A percentile compares a stretch with the other conserved stretches of the same genome.
Evolutionary conservation across 148 eudicot species (phyloP).

Genomic region (Rhododendron griersonianum): DNA sequence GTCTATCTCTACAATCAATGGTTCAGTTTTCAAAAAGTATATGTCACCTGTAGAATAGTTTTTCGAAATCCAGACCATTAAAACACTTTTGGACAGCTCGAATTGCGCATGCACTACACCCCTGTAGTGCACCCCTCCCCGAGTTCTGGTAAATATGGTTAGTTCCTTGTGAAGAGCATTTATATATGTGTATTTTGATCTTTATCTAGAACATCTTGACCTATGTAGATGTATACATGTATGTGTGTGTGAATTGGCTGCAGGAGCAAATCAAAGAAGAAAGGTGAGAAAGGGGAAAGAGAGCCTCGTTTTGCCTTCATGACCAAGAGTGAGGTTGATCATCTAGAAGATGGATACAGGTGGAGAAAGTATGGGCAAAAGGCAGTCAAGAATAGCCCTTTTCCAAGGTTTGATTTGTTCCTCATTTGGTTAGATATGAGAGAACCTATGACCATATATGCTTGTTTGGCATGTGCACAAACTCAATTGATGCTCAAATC

Average conservation of each 20-base stretch:
- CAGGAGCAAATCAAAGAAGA: constrained; percentile 45
- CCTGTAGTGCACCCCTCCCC: too few species aligned
- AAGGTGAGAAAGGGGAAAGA: constrained; percentile 37
- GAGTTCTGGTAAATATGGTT: not conserved
- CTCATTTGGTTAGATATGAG: not conserved
- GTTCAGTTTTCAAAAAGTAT: too few species aligned
- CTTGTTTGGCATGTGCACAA: not conserved
- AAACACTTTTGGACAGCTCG: too few species aligned
- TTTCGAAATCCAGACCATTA: too few species aligned
- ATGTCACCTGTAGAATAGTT: too few species aligned
- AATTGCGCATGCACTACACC: too few species aligned
- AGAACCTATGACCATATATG: not conserved
- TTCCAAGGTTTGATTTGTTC: constrained; percentile 35
- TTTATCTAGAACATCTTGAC: not conserved
- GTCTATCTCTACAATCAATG: not conserved
- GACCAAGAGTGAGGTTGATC: constrained; percentile 63
- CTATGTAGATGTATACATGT: not conserved
- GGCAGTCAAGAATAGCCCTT: not conserved
- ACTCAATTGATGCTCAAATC: not conserved
- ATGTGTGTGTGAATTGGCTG: not conserved
- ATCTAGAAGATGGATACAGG: constrained; percentile 48
- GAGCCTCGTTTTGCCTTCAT: constrained; percentile 55
- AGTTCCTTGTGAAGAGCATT: not conserved
- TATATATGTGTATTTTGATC: not conserved
- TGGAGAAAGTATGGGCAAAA: not conserved